These are phyloP conservation scores for Vachellia collinsii DNA, from an alignment of 306 rosid species.

Conservation along the genomic window DNA sequence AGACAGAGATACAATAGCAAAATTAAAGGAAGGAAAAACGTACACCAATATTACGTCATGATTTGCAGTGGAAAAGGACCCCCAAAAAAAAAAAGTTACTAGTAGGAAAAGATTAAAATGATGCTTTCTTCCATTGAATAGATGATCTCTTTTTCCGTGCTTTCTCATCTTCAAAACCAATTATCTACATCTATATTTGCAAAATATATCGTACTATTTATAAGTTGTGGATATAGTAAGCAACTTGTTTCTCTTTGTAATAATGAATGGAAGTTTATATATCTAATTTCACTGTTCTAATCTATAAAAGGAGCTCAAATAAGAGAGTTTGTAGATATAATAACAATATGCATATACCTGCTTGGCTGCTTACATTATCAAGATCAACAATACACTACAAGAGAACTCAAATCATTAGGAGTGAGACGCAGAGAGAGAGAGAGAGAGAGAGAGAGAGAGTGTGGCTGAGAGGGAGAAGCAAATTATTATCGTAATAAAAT, in stretches of 20 bases:
- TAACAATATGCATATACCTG: background rate
- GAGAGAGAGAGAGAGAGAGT: no score
- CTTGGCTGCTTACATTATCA: background rate
- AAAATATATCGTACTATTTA: background rate
- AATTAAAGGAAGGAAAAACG: no score
- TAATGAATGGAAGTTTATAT: background rate
- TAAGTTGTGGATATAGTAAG: background rate
- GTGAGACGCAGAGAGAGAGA: background rate
- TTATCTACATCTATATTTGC: background rate
- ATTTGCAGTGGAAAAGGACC: no score
- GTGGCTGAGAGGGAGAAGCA: no score
- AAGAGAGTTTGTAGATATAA: background rate
- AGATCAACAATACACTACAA: background rate
- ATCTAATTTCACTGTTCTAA: background rate
- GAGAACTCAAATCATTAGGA: background rate
- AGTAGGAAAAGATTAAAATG: no score
- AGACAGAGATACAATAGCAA: no score
- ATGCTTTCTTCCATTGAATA: no score
- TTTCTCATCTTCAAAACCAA: background rate
- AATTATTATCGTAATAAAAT: no score
- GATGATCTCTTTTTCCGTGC: background rate
- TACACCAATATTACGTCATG: no score
- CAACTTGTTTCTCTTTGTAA: background rate
- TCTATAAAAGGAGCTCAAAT: background rate
- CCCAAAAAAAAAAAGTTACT: no score